Evolutionary conservation across 169 alveolate genomes (phyloP), one percentile per base, ranked within the genome.

Genomic region (Toxoplasma gondii): DNA sequence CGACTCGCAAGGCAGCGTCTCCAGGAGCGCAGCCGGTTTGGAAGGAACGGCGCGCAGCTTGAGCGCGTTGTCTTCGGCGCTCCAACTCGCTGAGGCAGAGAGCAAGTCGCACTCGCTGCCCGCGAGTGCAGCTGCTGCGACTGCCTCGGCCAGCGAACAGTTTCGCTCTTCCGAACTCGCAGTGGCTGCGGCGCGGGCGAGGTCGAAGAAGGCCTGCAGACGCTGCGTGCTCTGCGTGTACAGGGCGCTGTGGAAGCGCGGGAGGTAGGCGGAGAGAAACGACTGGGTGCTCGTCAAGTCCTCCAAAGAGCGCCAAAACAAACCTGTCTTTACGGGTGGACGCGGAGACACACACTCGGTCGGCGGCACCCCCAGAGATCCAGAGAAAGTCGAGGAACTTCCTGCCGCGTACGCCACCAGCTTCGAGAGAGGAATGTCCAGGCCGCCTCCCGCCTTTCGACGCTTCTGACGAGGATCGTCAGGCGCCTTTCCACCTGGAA

Each of bases 381-480:
- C n/a, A 17, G 86, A 16, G 83, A 38, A 36, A 16, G 44, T n/a
- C 45, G 86, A 4, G 10, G 69, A 29, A 82, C 90, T 82, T 1
- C 90, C 90, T 10, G 90, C 90, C 90, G 90, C 90, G 67, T 82
- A 82, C 36, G 90, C 90, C 19, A 82, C 64, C n/a, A 43, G 67
- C 29, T 82, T 82, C 31, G 64, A 2, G 27, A 82, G 38, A 22
- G 90, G 90, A 82, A 82, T 82, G 67, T 82, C 90, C 36, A 82
- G 38, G 38, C 69, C 90, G 64, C 58, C 88, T 16, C 90, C 64
- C 10, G 44, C 90, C 67, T 43, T 38, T 2, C 90, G 53, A 9
- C 90, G 53, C 36, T 82, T 82, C 90, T 82, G 90, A 22, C 39
- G 90, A 19, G 12, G 88, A 16, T n/a, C 38, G 49, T 31, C 84